Percentiles rank a stretch among this genome's conserved stretches.
phyloP scores from a whole-genome alignment of 495 filamentous ascomycete species.

The Penicillium riverlandense region DNA sequence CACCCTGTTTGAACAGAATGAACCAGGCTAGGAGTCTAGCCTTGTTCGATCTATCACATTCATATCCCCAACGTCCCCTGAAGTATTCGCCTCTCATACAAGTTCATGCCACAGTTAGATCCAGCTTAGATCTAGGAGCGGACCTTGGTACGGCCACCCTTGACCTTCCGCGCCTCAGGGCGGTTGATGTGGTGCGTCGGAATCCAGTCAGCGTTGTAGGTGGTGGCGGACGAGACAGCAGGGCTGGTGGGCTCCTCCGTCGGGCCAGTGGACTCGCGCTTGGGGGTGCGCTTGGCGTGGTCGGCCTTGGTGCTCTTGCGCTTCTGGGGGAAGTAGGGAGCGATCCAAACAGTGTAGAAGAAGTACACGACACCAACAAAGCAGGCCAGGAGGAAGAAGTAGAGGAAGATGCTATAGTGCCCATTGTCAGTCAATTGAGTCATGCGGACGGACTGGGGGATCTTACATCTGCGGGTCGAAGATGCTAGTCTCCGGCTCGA shows the following conservation, averaged over 20 bases:
- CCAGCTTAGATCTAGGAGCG: slow-evolving; percentile 21
- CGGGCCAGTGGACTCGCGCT: slow-evolving; percentile 56
- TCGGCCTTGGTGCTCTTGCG: slow-evolving; percentile 58
- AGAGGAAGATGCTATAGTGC: slow-evolving; percentile 78
- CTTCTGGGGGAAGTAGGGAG: slow-evolving; percentile 92
- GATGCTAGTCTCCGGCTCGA: slow-evolving; percentile 86
- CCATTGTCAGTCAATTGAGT: slow-evolving; percentile 15
- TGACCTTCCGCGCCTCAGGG: slow-evolving; percentile 71
- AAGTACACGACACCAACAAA: slow-evolving; percentile 83
- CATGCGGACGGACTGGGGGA: slow-evolving; percentile 1
- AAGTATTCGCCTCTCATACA: background rate
- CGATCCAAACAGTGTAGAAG: slow-evolving; percentile 96
- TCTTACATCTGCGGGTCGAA: slow-evolving; percentile 94
- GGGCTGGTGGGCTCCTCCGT: slow-evolving; percentile 56
- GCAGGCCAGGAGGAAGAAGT: slow-evolving; percentile 75
- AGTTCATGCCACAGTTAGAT: background rate
- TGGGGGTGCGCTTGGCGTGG: slow-evolving; percentile 51
- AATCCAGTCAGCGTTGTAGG: slow-evolving; percentile 95
- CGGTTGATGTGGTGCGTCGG: slow-evolving; percentile 85
- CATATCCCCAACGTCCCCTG: too few relatives aligned
- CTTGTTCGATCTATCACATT: too few relatives aligned
- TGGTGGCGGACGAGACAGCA: slow-evolving; percentile 61
- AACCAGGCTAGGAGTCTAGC: too few relatives aligned
- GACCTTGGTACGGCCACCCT: slow-evolving; percentile 58
- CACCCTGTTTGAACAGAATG: too few relatives aligned